phyloP scores from a whole-genome alignment of 768 basidiomycete species.

The Rhizopogon sp. region DNA sequence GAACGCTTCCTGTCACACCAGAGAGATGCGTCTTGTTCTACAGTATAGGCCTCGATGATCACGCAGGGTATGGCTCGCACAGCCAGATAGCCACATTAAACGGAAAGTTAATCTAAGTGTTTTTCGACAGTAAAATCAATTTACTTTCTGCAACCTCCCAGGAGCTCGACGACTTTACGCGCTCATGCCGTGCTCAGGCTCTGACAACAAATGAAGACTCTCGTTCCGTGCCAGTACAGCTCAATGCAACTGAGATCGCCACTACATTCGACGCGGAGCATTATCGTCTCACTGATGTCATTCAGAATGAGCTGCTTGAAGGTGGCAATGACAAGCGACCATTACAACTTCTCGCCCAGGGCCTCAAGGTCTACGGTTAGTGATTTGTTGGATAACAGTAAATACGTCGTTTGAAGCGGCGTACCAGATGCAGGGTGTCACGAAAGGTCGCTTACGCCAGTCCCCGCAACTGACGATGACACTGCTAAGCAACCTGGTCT shows the following conservation, averaged over 20 bases:
- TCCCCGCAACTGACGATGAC: neutral
- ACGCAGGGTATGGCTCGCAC: neutral
- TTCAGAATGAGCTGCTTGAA: constrained; percentile 17
- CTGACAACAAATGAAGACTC: neutral
- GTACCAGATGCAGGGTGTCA: neutral
- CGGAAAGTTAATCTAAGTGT: neutral
- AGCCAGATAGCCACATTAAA: neutral
- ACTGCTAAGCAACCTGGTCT: neutral
- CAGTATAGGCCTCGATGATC: neutral
- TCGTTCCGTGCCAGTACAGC: constrained; percentile 11
- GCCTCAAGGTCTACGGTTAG: constrained; percentile 40
- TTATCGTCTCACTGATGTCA: constrained; percentile 22
- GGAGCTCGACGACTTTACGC: neutral
- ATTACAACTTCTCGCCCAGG: constrained; percentile 28
- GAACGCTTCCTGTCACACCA: neutral
- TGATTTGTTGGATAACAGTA: neutral
- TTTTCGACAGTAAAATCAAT: neutral
- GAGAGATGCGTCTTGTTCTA: neutral
- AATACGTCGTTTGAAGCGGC: neutral
- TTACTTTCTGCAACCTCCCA: neutral
- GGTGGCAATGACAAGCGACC: constrained; percentile 23
- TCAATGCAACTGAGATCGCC: constrained; percentile 32
- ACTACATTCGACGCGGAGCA: constrained; percentile 26
- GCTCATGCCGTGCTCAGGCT: neutral
- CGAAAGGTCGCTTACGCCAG: neutral